Evolutionary conservation across 2,329 filamentous ascomycete species (phyloP), one percentile per base, ranked within the genome.

Genomic region (Rhinocladiella similis): DNA sequence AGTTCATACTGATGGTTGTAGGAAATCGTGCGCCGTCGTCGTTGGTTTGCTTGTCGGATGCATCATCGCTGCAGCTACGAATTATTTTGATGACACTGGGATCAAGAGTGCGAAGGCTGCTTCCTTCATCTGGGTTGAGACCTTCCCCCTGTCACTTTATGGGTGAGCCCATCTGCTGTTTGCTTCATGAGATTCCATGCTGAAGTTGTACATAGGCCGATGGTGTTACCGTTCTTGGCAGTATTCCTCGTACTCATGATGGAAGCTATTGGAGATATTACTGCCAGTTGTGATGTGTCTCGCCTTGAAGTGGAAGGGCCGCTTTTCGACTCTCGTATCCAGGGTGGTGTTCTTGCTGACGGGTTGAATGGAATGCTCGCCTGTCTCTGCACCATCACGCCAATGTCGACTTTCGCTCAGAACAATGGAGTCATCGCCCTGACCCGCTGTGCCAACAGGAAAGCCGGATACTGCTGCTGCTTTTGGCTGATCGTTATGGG

Each of bases 391-490:
- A 88, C 86, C 5, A 85, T 87, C 60, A 84, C 83, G 0, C 84
- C 85, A 4, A 86, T 88, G 83, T 82, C 80, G 1, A 83, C 82
- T 0, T 87, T 87, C 63, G 84, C 85, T 0, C 84, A 86, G 64
- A 88, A 88, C 72, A 87, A 87, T 67, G 85, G 84, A 59, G 85
- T 86, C 54, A 87, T 87, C 51, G 81, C 83, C 0, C 72, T 88
- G 39, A 88, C 86, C 0, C 79, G 84, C 27, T 88, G 86, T 64
- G 85, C 85, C 1, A 88, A 86, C 66, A 79, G 86, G 50, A 84
- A 84, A 47, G 85, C 86, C 2, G 85, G 85, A 0, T 88, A 85
- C 72, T 83, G 79, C 54, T 83, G 80, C 64, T 85, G 83, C 64
- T 80, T 82, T 63, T 88, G 86, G 75, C 75, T 88, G 16, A 70